Evolutionary conservation across 176 grass and related monocot genomes (phyloP).

Genomic region (Rhynchospora tenuis): DNA sequence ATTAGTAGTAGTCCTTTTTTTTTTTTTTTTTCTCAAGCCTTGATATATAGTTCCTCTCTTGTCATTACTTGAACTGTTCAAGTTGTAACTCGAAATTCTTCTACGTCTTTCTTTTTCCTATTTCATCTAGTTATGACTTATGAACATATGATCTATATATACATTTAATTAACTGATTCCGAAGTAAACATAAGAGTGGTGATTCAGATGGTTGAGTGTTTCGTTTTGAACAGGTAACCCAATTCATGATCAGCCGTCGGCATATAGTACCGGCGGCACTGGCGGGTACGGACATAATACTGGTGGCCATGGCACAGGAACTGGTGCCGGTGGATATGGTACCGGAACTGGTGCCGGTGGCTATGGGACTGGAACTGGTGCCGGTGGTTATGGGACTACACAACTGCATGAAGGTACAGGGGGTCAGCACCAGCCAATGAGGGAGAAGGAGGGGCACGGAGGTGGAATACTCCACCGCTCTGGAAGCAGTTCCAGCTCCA

Average conservation of each 20-base stretch:
- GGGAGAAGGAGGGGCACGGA: slow-evolving; percentile 26
- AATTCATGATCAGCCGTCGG: slow-evolving; percentile 24
- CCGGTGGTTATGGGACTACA: background rate
- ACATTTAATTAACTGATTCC: too few species aligned
- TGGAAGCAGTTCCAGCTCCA: slow-evolving; percentile 54
- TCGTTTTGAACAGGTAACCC: slow-evolving; percentile 24
- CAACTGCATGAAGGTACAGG: slow-evolving; percentile 21
- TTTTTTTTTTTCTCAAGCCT: too few species aligned
- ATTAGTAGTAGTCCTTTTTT: too few species aligned
- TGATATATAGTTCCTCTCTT: too few species aligned
- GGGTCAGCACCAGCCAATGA: slow-evolving; percentile 20
- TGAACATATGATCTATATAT: too few species aligned
- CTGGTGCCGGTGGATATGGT: background rate
- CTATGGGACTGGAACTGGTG: background rate
- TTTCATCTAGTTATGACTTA: too few species aligned
- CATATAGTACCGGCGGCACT: background rate
- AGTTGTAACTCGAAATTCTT: too few species aligned
- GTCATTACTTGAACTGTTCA: too few species aligned
- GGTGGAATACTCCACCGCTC: slow-evolving; percentile 43
- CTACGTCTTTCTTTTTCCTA: too few species aligned
- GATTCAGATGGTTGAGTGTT: background rate
- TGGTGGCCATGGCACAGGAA: background rate
- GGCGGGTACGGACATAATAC: background rate
- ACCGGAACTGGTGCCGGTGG: background rate
- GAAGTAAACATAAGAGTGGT: background rate